phyloP scores from a whole-genome alignment of 1,139 yeast species.

The Hansenula anomala region DNA sequence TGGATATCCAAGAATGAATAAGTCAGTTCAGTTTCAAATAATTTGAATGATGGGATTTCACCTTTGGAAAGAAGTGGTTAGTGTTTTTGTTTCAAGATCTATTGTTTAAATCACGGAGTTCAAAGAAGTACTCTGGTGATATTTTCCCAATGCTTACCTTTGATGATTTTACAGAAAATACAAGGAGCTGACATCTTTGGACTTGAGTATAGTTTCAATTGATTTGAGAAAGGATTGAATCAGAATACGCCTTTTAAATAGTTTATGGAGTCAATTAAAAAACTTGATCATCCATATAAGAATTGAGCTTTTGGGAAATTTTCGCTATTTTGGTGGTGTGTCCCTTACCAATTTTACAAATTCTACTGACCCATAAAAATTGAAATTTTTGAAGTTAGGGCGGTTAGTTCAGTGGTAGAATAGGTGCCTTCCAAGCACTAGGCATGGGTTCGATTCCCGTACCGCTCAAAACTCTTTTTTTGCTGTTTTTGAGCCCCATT shows the following conservation, averaged over 20 bases:
- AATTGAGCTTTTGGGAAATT: too few species aligned
- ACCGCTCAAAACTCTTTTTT: conserved; percentile 22
- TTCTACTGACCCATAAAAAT: too few species aligned
- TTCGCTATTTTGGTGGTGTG: too few species aligned
- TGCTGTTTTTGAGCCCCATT: too few species aligned
- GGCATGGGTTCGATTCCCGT: conserved; percentile 29
- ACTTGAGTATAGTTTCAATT: background rate
- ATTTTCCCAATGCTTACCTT: conserved; percentile 39
- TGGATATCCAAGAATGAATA: conserved; percentile 89
- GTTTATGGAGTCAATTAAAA: too few species aligned
- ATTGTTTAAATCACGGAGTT: background rate
- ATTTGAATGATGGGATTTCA: conserved; percentile 87
- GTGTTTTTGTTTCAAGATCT: background rate
- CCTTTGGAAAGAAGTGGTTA: conserved; percentile 33
- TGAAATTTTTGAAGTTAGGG: conserved; percentile 7
- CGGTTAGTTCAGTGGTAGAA: conserved; percentile 27
- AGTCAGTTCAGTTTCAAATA: conserved; percentile 73
- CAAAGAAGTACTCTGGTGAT: background rate
- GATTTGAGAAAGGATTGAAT: too few species aligned
- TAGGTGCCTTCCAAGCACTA: conserved; percentile 28
- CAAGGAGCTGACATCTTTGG: conserved; percentile 45
- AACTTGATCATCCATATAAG: too few species aligned
- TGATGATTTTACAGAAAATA: conserved; percentile 88
- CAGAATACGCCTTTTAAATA: too few species aligned
- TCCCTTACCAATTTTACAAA: too few species aligned